Conservation (phyloP, 768 basidiomycete species). For the Tricholoma terreum region DNA sequence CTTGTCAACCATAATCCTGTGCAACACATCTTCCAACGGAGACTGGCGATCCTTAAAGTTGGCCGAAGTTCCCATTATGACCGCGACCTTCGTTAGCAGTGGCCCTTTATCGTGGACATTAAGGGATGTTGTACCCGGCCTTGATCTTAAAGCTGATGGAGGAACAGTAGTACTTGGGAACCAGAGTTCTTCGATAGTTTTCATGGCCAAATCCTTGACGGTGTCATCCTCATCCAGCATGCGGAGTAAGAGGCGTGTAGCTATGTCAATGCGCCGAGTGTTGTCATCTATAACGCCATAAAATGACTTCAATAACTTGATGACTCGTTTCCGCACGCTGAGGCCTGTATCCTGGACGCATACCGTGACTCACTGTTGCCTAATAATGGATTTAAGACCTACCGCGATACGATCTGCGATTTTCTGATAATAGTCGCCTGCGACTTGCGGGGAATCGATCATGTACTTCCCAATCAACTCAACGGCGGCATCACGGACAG, state of each 20-base stretch:
- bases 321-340: slow-evolving; percentile 90
- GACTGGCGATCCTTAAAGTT: slow-evolving; percentile 82
- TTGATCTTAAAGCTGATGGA: slow-evolving; percentile 38
- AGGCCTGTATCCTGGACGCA: slow-evolving; percentile 84
- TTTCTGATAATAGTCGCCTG: slow-evolving; percentile 81
- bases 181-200: slow-evolving; percentile 90
- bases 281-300: slow-evolving; percentile 64
- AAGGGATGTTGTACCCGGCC: slow-evolving; percentile 22
- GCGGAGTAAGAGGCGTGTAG: slow-evolving; percentile 74
- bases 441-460: slow-evolving; percentile 85
- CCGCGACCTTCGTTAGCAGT: slow-evolving; percentile 62
- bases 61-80: slow-evolving; percentile 84
- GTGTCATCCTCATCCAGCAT: slow-evolving; percentile 93
- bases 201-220: slow-evolving; percentile 90
- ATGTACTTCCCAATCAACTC: slow-evolving; percentile 98
- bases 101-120: slow-evolving; percentile 48
- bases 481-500: slow-evolving; percentile 94
- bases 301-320: slow-evolving; percentile 87
- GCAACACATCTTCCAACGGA: slow-evolving; percentile 79
- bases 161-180: slow-evolving; percentile 45
- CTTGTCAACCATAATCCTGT: slow-evolving; percentile 77
- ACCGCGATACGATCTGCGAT: slow-evolving; percentile 92
- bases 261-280: slow-evolving; percentile 70
- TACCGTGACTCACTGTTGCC: background rate
- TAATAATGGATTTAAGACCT: slow-evolving; percentile 23